phyloP scores from a whole-genome alignment of 2,329 filamentous ascomycete species.

The Coniosporium tulheliwenetii region DNA sequence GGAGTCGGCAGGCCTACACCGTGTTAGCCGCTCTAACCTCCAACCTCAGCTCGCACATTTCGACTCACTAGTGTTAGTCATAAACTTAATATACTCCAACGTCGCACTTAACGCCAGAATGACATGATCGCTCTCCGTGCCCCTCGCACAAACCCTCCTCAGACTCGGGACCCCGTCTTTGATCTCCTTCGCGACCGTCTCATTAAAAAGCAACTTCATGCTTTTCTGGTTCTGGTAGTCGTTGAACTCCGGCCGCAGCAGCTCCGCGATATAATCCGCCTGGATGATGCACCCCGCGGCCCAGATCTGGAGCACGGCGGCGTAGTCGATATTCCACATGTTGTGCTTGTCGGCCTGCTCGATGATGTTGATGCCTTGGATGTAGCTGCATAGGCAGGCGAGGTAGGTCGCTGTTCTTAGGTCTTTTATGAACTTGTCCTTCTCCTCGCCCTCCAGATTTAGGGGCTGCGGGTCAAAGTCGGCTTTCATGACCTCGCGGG shows the following conservation, averaged over 20 bases:
- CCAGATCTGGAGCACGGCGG: slow-evolving; percentile 45
- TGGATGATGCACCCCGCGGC: slow-evolving; percentile 57
- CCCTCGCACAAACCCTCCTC: slow-evolving; percentile 40
- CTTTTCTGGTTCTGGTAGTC: slow-evolving; percentile 19
- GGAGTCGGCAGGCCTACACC: slow-evolving; percentile 40
- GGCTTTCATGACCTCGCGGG: slow-evolving; percentile 30
- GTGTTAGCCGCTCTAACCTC: background rate
- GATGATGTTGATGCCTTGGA: slow-evolving; percentile 51
- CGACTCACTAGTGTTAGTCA: slow-evolving; percentile 27
- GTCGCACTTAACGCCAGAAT: slow-evolving; percentile 45
- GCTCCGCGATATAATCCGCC: slow-evolving; percentile 45
- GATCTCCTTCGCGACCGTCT: slow-evolving; percentile 37
- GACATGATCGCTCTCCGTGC: slow-evolving; percentile 40
- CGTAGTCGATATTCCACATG: slow-evolving; percentile 42
- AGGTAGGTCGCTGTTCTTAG: slow-evolving; percentile 46
- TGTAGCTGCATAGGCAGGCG: slow-evolving; percentile 45
- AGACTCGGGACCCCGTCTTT: slow-evolving; percentile 33
- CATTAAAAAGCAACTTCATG: slow-evolving; percentile 31
- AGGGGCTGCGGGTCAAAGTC: slow-evolving; percentile 22
- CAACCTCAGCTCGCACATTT: background rate
- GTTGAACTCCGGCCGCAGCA: slow-evolving; percentile 34
- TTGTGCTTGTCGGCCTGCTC: slow-evolving; percentile 40
- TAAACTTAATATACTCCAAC: slow-evolving; percentile 53
- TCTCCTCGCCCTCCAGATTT: slow-evolving; percentile 15
- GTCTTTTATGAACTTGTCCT: slow-evolving; percentile 35